Evolutionary conservation across 192 early-diverging fungal species (phyloP), one percentile per base, ranked within the genome.

Genomic region (Umbelopsis sp.): DNA sequence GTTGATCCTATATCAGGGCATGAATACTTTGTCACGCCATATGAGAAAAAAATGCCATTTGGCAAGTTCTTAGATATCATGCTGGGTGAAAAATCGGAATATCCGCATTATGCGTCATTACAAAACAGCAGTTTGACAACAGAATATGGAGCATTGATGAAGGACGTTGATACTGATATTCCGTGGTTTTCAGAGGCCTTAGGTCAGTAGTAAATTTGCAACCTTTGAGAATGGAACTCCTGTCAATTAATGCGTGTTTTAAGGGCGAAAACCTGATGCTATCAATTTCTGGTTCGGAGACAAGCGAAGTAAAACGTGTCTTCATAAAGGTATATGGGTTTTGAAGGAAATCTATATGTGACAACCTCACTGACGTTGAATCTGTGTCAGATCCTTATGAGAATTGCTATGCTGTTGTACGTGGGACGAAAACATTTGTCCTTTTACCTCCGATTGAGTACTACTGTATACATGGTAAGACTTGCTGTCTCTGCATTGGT

Each of bases 241-340:
- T n/a, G 18, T 16, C 22, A 35, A 55, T 55, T 50, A 0, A 41
- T 16, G 1, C n/a, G 4, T 22, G 6, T 6, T 13, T 41, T 21
- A 23, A 73, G 71, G 71, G 3, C 68, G 67, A 41, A 20, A 52
- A 11, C 84, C 84, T 0, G 84, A 85, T 37, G 84, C 84, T 10
- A 75, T 85, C 49, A 85, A 85, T 65, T 85, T 85, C 61, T 85
- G 84, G 84, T 85, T 81, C 65, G 84, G 84, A 4, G 77, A 82
- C 45, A 73, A 77, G 27, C 44, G 69, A 21, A 85, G 84, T 20
- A 72, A 67, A 0, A 85, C 84, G 0, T 81, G 79, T 0, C 51
- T 85, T n/a, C 84, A 85, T 33, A 85, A 82, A 67, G 79, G 79
- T 76, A 71, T 52, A 9, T 12, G 0, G 21, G 18, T 65, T 20